Evolutionary conservation across 2,329 filamentous ascomycete genomes (phyloP).

Genomic region (Lecanicillium sp.): DNA sequence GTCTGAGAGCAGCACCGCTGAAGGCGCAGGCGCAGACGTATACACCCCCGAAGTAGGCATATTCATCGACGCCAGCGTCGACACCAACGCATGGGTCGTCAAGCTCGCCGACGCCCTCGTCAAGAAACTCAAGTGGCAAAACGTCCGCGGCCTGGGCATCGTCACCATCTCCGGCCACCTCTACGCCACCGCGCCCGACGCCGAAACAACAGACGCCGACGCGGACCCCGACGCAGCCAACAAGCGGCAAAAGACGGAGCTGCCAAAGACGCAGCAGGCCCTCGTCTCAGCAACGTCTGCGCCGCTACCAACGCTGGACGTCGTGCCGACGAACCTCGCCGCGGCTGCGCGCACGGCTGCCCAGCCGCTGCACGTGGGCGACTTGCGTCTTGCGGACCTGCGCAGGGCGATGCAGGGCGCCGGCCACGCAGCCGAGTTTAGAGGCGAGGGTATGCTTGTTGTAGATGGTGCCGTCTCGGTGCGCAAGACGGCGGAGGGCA

Average conservation of each 20-base stretch:
- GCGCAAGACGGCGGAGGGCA: slow-evolving; percentile 76
- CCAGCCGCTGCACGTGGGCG: slow-evolving; percentile 88
- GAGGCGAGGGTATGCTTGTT: slow-evolving; percentile 84
- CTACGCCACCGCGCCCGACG: slow-evolving; percentile 25
- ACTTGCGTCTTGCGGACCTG: slow-evolving; percentile 81
- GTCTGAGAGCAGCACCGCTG: slow-evolving; percentile 27
- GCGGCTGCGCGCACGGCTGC: slow-evolving; percentile 69
- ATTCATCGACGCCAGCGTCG: slow-evolving; percentile 81
- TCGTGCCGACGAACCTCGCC: slow-evolving; percentile 50
- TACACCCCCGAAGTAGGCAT: slow-evolving; percentile 72
- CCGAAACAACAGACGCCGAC: slow-evolving; percentile 40
- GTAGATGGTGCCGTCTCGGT: slow-evolving; percentile 86
- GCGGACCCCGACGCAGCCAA: slow-evolving; percentile 37
- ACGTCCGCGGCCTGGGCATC: slow-evolving; percentile 79
- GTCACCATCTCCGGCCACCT: slow-evolving; percentile 80
- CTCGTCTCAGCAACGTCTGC: slow-evolving; percentile 1
- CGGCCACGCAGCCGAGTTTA: slow-evolving; percentile 84
- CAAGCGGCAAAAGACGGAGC: slow-evolving; percentile 42
- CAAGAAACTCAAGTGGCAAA: slow-evolving; percentile 88
- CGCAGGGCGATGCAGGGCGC: slow-evolving; percentile 72
- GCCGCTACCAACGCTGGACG: slow-evolving; percentile 41
- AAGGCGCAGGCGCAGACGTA: slow-evolving; percentile 55
- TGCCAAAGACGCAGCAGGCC: slow-evolving; percentile 14
- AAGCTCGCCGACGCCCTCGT: slow-evolving; percentile 80
- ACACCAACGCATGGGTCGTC: slow-evolving; percentile 95